Evolutionary conservation across 2,329 filamentous ascomycete genomes (phyloP).

Genomic region (Beauveria caledonica): DNA sequence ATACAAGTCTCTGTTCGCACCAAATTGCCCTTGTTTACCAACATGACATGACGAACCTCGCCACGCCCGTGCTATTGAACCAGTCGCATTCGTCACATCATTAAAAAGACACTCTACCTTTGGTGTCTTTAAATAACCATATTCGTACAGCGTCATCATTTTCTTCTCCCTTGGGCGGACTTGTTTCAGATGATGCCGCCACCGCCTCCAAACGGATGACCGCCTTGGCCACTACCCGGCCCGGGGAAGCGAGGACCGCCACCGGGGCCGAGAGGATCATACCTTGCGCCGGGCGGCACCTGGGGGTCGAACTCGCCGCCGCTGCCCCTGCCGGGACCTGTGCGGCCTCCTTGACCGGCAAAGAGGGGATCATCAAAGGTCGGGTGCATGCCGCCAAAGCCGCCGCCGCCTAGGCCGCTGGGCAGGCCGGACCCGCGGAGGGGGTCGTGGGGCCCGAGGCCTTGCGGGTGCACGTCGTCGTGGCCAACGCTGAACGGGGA

Average conservation of each 20-base stretch:
- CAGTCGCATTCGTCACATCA: neutral
- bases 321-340: conserved; percentile 33
- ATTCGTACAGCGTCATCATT: neutral
- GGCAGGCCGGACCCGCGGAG: conserved; percentile 56
- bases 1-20: no score
- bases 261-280: conserved; percentile 77
- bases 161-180: neutral
- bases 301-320: conserved; percentile 47
- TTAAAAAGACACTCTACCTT: neutral
- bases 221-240: conserved; percentile 30
- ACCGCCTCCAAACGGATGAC: conserved; percentile 20
- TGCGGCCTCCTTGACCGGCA: conserved; percentile 42
- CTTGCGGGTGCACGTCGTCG: conserved; percentile 79
- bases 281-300: conserved; percentile 80
- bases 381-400: conserved; percentile 69
- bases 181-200: conserved; percentile 26
- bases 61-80: neutral
- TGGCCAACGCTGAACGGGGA: conserved; percentile 68
- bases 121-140: neutral
- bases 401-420: conserved; percentile 25
- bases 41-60: no score
- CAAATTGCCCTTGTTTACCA: no score
- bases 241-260: conserved; percentile 39
- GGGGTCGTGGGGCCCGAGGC: conserved; percentile 78
- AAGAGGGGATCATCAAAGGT: conserved; percentile 91